Evolutionary conservation across 768 basidiomycete genomes (phyloP).

Genomic region (Daedaleopsis sinensis): DNA sequence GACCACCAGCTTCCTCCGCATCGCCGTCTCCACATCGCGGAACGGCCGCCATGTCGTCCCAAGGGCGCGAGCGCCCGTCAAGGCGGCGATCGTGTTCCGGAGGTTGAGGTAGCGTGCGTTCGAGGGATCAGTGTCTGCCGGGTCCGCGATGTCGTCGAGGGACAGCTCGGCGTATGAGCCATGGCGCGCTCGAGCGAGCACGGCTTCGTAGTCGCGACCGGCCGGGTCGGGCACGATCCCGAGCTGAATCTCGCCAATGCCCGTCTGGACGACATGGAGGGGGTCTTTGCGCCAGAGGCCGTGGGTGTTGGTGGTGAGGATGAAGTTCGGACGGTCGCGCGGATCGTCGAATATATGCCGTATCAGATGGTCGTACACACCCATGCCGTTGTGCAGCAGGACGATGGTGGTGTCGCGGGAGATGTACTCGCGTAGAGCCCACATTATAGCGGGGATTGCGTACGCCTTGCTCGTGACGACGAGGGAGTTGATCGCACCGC

Average conservation of each 20-base stretch:
- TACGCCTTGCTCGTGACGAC: conserved; percentile 84
- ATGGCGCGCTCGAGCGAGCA: conserved; percentile 36
- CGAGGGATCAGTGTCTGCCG: conserved; percentile 18
- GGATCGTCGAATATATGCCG: conserved; percentile 71
- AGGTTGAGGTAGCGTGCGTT: conserved; percentile 58
- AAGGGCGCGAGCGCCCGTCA: conserved; percentile 60
- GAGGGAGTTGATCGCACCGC: conserved; percentile 65
- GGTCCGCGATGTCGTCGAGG: conserved; percentile 54
- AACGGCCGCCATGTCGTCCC: conserved; percentile 67
- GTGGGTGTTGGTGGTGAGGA: conserved; percentile 83
- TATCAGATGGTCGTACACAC: conserved; percentile 80
- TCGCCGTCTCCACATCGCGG: conserved; percentile 62
- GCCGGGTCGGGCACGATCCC: conserved; percentile 73
- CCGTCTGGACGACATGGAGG: conserved; percentile 68
- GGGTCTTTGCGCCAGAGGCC: conserved; percentile 62
- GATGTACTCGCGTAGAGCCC: conserved; percentile 63
- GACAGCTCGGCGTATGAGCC: conserved; percentile 42
- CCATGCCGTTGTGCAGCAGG: conserved; percentile 95
- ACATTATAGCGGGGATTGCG: conserved; percentile 59
- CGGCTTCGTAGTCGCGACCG: conserved; percentile 65
- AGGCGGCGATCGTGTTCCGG: conserved; percentile 65
- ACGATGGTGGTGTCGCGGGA: conserved; percentile 77
- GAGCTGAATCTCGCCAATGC: conserved; percentile 72
- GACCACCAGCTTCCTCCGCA: conserved; percentile 81
- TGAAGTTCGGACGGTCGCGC: conserved; percentile 76